Evolutionary conservation across 2,329 filamentous ascomycete species (phyloP), one percentile per base, ranked within the genome.

Genomic region (Chaetomium sp.): DNA sequence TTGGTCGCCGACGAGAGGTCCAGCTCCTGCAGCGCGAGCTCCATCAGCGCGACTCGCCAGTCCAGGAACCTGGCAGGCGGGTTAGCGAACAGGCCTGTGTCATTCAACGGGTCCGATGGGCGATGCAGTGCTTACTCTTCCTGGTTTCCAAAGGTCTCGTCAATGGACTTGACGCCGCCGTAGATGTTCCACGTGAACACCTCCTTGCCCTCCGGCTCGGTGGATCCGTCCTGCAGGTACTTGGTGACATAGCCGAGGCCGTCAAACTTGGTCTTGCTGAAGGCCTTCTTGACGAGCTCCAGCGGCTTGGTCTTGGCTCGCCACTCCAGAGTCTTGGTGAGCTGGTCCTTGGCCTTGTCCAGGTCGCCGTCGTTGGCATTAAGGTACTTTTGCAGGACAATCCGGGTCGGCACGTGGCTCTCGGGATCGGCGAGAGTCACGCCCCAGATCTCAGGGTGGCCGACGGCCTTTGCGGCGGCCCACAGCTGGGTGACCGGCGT

Each of bases 141-240:
- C 6, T 93, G 79, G 72, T 95, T 84, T 4, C 90, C 91, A 80
- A 97, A 97, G 0, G 92, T 96, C 64, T 83, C 81, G 69, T 90
- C 86, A 67, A 92, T 87, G 71, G 92, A 85, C 83, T 95, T 95
- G 68, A 93, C 91, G 45, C 87, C 87, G 16, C 93, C 93, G 74
- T 98, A 97, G 73, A 97, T 88, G 76, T 97, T 97, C 90, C 93
- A 97, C 2, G 91, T 95, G 57, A 93, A 88, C 63, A 97, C 75
- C 75, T 89, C 86, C 72, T 86, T 81, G 65, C 79, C 74, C 68
- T 76, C 75, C 2, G 76, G 74, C 58, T 74, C 71, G 4, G 69
- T 68, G 12, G 71, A 68, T 2, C 64, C 70, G 33, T 70, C 78
- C 58, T 82, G 83, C 29, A 79, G 80, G 70, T 95, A 87, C n/a